Percentiles rank a stretch among this genome's conserved stretches.
Conservation (phyloP, 257 asterid species). For the Solanum chiquidenum region DNA sequence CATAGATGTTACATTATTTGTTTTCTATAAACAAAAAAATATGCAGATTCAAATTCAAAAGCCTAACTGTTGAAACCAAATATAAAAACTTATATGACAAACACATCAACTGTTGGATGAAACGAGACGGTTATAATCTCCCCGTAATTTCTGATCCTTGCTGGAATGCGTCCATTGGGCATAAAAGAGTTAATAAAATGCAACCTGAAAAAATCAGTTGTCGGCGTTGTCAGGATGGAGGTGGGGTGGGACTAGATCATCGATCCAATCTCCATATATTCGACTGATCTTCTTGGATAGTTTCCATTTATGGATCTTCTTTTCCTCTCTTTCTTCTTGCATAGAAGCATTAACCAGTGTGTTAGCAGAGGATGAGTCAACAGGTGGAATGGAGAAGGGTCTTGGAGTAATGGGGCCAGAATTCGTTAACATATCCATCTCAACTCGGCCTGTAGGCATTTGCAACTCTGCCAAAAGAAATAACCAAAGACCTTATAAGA, state of each 20-base stretch:
- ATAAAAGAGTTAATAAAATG: not conserved
- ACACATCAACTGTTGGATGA: not conserved
- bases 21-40: not conserved
- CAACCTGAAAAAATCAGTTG: not conserved
- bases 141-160: no score
- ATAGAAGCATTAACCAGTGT: constrained; percentile 13
- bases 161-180: no score
- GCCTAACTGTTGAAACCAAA: not conserved
- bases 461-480: constrained; percentile 31
- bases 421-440: constrained; percentile 15
- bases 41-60: not conserved
- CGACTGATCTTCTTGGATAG: constrained; percentile 38
- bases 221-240: constrained; percentile 17
- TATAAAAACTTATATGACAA: not conserved
- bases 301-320: constrained; percentile 40
- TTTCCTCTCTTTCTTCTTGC: constrained; percentile 14
- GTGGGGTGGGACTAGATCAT: constrained; percentile 38
- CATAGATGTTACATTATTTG: not conserved
- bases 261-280: constrained; percentile 70
- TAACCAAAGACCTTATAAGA: not conserved
- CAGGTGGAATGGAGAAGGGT: constrained; percentile 3
- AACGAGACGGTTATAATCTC: not conserved
- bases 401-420: constrained; percentile 14
- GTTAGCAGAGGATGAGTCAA: constrained; percentile 5
- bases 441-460: constrained; percentile 13